phyloP scores from a whole-genome alignment of 129 eudicot genomes.

The Pulicaria dysenterica region DNA sequence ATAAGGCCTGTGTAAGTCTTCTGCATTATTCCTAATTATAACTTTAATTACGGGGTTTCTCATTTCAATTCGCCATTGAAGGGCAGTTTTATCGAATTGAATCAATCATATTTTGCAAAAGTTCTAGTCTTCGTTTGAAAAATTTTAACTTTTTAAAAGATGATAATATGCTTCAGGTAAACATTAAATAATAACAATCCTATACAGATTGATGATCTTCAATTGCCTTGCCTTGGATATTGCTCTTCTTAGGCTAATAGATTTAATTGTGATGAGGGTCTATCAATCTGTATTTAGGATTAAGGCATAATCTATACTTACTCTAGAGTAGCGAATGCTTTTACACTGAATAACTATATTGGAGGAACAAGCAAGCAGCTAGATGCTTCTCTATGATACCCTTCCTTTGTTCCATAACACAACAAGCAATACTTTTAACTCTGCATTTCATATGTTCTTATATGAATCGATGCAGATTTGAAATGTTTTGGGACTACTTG shows the following conservation, averaged over 20 bases:
- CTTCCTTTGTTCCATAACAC: neutral
- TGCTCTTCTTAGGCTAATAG: slow-evolving; percentile 9
- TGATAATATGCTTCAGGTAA: neutral
- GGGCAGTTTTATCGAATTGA: slow-evolving; percentile 13
- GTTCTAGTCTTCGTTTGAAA: neutral
- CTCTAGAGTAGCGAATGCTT: neutral
- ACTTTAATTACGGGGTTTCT: neutral
- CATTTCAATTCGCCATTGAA: slow-evolving; percentile 11
- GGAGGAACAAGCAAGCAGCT: slow-evolving; percentile 2
- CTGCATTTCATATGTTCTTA: slow-evolving; percentile 3
- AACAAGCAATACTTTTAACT: slow-evolving; percentile 1
- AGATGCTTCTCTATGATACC: neutral
- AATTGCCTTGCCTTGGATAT: no score
- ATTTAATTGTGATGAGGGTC: neutral
- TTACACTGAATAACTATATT: slow-evolving; percentile 9
- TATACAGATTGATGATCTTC: slow-evolving; percentile 1
- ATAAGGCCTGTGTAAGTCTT: slow-evolving; percentile 49
- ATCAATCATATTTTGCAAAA: slow-evolving; percentile 12
- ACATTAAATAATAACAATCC: neutral
- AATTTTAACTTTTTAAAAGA: neutral
- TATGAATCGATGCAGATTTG: slow-evolving; percentile 2
- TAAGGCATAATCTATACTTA: slow-evolving; percentile 4
- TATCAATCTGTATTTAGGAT: slow-evolving; percentile 5
- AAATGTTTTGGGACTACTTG: slow-evolving; percentile 13
- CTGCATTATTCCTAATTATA: slow-evolving; percentile 18